phyloP scores from a whole-genome alignment of 495 filamentous ascomycete species.

The Lindgomyces ingoldianus region DNA sequence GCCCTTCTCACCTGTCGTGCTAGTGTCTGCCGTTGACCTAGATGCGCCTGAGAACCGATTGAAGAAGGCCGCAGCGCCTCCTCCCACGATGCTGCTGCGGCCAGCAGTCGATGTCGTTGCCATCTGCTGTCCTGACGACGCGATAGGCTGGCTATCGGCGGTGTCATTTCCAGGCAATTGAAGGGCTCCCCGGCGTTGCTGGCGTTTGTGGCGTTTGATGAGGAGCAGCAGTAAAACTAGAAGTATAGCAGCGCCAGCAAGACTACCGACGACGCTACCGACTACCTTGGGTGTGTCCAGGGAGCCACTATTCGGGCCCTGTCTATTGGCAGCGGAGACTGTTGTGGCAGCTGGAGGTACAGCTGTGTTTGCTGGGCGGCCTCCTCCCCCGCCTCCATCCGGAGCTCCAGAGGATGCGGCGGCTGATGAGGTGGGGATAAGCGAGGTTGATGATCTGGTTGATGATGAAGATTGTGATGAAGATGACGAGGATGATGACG shows the following conservation, averaged over 20 bases:
- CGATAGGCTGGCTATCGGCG: conserved; percentile 25
- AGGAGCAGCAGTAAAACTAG: conserved; percentile 28
- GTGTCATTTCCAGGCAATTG: conserved; percentile 13
- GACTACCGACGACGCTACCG: conserved; percentile 34
- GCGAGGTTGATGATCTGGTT: neutral
- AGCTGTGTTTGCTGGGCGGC: conserved; percentile 1
- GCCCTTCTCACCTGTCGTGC: conserved; percentile 25
- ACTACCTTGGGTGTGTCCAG: conserved; percentile 32
- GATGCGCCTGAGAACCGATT: conserved; percentile 33
- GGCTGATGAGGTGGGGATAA: neutral
- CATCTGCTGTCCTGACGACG: conserved; percentile 24
- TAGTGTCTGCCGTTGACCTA: conserved; percentile 28
- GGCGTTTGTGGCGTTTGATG: conserved; percentile 30
- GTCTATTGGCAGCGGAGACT: neutral
- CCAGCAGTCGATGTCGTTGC: conserved; percentile 21
- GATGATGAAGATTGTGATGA: conserved; percentile 4
- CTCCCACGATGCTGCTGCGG: too few relatives aligned
- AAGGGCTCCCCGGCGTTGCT: conserved; percentile 12
- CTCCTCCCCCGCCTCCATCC: conserved; percentile 5
- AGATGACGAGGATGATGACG: conserved; percentile 1
- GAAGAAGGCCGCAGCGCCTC: conserved; percentile 29
- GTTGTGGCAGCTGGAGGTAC: neutral
- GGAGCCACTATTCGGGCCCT: neutral
- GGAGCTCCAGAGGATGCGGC: neutral
- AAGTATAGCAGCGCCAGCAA: conserved; percentile 32